phyloP scores from a whole-genome alignment of 768 basidiomycete species.

The Russula dissimulans region DNA sequence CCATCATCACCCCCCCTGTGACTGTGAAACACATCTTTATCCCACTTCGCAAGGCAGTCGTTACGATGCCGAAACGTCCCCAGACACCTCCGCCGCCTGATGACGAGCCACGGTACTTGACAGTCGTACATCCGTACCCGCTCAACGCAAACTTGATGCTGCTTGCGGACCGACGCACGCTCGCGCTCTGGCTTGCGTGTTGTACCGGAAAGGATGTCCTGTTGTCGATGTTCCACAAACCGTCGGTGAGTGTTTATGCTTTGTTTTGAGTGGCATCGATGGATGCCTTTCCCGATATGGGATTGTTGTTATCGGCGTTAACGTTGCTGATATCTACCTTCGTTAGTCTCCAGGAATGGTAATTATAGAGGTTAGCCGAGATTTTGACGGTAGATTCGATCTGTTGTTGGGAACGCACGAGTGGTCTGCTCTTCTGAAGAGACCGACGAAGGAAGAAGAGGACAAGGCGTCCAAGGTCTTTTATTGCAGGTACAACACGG shows the following conservation, averaged over 20 bases:
- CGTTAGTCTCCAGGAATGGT: conserved; percentile 35
- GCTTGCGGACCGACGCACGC: conserved; percentile 29
- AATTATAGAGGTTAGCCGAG: conserved; percentile 34
- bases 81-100: conserved; percentile 35
- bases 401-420: conserved; percentile 34
- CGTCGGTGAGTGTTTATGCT: conserved; percentile 30
- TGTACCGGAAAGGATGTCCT: conserved; percentile 30
- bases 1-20: no score
- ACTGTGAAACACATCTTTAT: no score
- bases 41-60: no score
- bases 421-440: conserved; percentile 33
- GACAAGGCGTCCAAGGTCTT: conserved; percentile 27
- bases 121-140: conserved; percentile 39
- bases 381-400: conserved; percentile 25
- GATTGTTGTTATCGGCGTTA: no score
- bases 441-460: conserved; percentile 26
- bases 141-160: conserved; percentile 35
- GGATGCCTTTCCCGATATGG: no score
- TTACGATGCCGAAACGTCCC: conserved; percentile 24
- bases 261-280: background rate
- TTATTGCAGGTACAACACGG: conserved; percentile 33
- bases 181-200: conserved; percentile 37
- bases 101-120: conserved; percentile 38
- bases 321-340: no score
- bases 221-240: conserved; percentile 37